Evolutionary conservation across 495 filamentous ascomycete genomes (phyloP).

Genomic region (Xylaria longipes): DNA sequence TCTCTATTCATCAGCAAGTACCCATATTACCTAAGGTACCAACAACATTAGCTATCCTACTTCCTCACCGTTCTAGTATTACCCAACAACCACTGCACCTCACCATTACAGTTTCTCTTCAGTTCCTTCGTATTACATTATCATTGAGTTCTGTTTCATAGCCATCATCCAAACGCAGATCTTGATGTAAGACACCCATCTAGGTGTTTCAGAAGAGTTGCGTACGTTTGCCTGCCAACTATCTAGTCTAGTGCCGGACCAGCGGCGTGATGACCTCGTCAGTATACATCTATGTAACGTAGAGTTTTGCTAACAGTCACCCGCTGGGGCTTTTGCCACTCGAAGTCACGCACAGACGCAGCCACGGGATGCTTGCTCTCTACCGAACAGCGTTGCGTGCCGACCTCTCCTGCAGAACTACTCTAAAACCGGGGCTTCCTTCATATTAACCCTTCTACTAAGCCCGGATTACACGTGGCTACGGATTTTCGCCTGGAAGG

Average conservation of each 20-base stretch:
- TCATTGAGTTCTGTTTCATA: background rate
- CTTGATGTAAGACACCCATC: background rate
- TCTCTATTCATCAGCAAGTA: constrained; percentile 5
- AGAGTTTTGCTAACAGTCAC: background rate
- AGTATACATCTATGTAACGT: background rate
- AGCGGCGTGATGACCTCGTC: constrained; percentile 6
- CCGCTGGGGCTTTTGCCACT: background rate
- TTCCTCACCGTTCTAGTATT: background rate
- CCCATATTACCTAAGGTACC: background rate
- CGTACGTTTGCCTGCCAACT: background rate
- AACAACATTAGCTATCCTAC: constrained; percentile 3
- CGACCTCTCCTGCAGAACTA: background rate
- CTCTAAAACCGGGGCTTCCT: background rate
- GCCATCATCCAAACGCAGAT: background rate
- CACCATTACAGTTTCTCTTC: background rate
- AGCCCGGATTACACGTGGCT: background rate
- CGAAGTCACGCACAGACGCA: background rate
- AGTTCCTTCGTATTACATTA: background rate
- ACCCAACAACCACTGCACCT: constrained; percentile 1
- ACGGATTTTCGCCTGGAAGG: background rate
- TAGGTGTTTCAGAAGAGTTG: background rate
- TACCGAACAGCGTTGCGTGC: background rate
- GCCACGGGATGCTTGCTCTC: constrained; percentile 5
- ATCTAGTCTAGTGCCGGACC: background rate
- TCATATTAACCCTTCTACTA: too few relatives aligned